Conservation (phyloP, 2,329 filamentous ascomycete species). For the Dactylellina parvicollis region DNA sequence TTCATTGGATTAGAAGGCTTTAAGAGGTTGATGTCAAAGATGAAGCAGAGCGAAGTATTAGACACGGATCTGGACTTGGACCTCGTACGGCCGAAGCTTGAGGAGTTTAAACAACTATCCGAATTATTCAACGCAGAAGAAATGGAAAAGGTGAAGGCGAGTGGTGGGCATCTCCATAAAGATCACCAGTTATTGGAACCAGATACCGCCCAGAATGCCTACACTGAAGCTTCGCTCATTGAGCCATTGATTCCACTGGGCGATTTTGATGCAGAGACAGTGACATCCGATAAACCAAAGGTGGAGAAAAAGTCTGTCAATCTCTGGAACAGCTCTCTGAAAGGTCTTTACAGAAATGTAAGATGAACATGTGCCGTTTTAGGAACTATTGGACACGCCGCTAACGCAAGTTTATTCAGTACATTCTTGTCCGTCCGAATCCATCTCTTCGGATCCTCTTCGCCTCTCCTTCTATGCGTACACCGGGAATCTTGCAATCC, state of each 20-base stretch:
- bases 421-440: slow-evolving; percentile 73
- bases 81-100: slow-evolving; percentile 16
- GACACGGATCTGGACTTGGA: slow-evolving; percentile 48
- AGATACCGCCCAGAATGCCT: not conserved
- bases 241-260: slow-evolving; percentile 25
- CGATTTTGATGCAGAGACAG: slow-evolving; percentile 56
- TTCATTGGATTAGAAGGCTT: slow-evolving; percentile 73
- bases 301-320: slow-evolving; percentile 1
- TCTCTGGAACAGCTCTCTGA: slow-evolving; percentile 58
- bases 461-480: slow-evolving; percentile 73
- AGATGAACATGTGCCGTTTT: slow-evolving; percentile 56
- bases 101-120: slow-evolving; percentile 73
- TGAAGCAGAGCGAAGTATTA: slow-evolving; percentile 54
- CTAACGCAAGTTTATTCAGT: slow-evolving; percentile 61
- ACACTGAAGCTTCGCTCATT: not conserved
- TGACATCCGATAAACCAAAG: slow-evolving; percentile 34
- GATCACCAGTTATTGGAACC: slow-evolving; percentile 33
- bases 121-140: slow-evolving; percentile 77
- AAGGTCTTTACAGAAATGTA: slow-evolving; percentile 70
- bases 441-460: slow-evolving; percentile 75
- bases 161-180: slow-evolving; percentile 72
- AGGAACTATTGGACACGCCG: not conserved
- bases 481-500: slow-evolving; percentile 74
- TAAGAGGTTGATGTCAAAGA: slow-evolving; percentile 63
- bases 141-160: slow-evolving; percentile 71